Percentiles rank a stretch among this genome's conserved stretches.
Evolutionary conservation across 768 basidiomycete genomes (phyloP).

Genomic region (Amanita exitialis): DNA sequence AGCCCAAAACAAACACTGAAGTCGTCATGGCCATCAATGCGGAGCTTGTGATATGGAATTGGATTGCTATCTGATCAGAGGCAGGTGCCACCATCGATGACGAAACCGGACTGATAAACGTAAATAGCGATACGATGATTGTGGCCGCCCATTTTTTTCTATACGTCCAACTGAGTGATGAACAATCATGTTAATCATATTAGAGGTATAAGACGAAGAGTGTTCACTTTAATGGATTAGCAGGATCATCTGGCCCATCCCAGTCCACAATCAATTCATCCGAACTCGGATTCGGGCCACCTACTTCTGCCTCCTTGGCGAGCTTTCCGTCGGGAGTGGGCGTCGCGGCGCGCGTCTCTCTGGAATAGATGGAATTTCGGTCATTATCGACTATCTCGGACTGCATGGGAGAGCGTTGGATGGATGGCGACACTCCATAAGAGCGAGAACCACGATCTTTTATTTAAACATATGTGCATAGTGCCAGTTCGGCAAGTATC

Average conservation of each 20-base stretch:
- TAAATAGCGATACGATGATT: conserved; percentile 54
- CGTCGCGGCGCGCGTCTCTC: neutral
- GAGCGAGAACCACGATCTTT: no score
- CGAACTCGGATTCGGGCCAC: no score
- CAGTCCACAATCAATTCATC: conserved; percentile 38
- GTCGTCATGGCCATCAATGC: conserved; percentile 45
- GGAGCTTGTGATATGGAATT: conserved; percentile 44
- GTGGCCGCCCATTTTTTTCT: conserved; percentile 57
- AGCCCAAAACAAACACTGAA: conserved; percentile 44
- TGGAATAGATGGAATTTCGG: neutral
- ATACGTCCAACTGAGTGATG: conserved; percentile 38
- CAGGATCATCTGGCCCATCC: conserved; percentile 51
- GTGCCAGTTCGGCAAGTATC: no score
- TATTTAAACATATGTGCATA: no score
- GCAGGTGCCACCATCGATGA: conserved; percentile 75
- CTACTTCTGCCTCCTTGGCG: no score
- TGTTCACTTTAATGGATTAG: conserved; percentile 49
- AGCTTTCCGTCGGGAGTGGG: neutral
- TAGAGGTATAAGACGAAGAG: neutral
- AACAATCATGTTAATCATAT: no score
- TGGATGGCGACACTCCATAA: no score
- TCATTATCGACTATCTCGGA: neutral
- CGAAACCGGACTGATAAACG: conserved; percentile 58
- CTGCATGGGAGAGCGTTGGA: neutral
- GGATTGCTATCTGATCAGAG: conserved; percentile 31